Conservation (phyloP, 176 grass and related monocot genomes). For the Triticum dicoccoides region DNA sequence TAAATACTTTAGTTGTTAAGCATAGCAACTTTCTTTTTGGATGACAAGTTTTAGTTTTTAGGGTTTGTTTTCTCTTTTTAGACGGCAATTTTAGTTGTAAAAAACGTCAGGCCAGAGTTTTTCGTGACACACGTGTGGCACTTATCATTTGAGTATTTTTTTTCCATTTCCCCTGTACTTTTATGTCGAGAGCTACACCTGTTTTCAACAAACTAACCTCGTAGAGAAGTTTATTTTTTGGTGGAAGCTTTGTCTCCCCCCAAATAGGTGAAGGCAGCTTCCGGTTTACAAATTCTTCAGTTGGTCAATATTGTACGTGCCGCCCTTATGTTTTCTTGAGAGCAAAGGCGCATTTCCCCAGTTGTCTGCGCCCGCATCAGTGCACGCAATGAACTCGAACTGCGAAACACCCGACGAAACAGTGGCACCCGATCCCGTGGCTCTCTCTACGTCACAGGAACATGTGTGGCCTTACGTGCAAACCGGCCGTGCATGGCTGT, state of each 20-base stretch:
- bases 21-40: too few species aligned
- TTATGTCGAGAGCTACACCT: too few species aligned
- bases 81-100: too few species aligned
- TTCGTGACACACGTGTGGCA: too few species aligned
- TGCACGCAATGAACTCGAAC: constrained; percentile 1
- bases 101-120: too few species aligned
- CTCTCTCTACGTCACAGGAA: constrained; percentile 19
- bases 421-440: constrained; percentile 1
- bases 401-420: constrained; percentile 1
- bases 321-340: constrained; percentile 21
- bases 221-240: background rate
- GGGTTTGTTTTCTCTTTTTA: too few species aligned
- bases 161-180: too few species aligned
- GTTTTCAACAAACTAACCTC: too few species aligned
- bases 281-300: background rate
- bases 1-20: too few species aligned
- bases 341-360: background rate
- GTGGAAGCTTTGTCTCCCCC: background rate
- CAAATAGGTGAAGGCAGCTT: background rate
- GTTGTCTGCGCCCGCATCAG: background rate
- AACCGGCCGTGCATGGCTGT: constrained; percentile 4
- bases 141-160: too few species aligned
- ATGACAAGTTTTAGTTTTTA: too few species aligned
- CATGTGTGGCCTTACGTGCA: constrained; percentile 32
- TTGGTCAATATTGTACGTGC: constrained; percentile 11